Evolutionary conservation across 73 alveolate genomes (phyloP).

Genomic region (Paramecium octaurelia): DNA sequence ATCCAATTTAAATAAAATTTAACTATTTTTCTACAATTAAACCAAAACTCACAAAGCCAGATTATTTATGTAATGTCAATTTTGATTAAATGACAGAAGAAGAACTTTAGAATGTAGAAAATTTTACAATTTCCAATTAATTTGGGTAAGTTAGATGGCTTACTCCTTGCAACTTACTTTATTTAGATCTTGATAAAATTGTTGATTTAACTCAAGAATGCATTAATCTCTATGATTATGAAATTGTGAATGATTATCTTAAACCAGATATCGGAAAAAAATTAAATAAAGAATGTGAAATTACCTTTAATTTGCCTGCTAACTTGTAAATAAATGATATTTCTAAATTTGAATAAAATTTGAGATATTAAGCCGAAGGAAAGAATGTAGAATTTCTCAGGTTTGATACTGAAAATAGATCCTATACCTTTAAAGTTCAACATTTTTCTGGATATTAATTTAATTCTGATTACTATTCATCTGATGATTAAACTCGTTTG

Average conservation of each 20-base stretch:
- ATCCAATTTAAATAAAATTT: background rate
- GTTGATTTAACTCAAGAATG: background rate
- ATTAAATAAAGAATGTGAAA: constrained; percentile 19
- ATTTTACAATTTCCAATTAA: background rate
- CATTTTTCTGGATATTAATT: background rate
- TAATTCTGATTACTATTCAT: background rate
- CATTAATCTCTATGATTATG: background rate
- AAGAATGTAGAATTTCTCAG: background rate
- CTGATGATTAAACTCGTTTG: background rate
- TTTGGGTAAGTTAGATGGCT: background rate
- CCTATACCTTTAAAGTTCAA: background rate
- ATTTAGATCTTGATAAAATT: background rate
- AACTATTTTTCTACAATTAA: background rate
- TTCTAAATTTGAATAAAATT: background rate
- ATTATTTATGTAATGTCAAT: background rate
- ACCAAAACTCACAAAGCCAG: background rate
- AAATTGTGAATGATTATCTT: background rate
- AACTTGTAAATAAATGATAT: background rate
- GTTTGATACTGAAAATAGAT: background rate
- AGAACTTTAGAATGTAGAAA: background rate
- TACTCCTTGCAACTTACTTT: background rate
- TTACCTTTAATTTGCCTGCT: background rate
- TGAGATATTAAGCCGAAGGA: background rate
- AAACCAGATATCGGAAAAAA: constrained; percentile 9
- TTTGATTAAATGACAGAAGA: background rate